Percentiles rank a stretch among this genome's conserved stretches.
These are phyloP conservation scores for Globisporangium nagaii DNA, from an alignment of 352 stramenopile species.

Conservation along the genomic window DNA sequence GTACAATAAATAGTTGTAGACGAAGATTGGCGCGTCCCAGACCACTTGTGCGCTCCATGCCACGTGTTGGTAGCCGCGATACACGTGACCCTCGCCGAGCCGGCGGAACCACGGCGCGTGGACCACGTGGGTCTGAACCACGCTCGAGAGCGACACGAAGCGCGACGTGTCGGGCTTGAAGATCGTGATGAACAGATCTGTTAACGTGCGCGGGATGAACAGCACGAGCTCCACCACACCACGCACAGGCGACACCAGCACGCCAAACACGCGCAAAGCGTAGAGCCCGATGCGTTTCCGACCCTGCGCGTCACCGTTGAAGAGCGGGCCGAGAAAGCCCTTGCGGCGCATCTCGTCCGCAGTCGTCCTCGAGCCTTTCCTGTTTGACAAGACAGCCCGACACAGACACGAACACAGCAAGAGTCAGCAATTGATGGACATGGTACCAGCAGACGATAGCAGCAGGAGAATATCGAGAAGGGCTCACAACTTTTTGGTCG, in stretches of 20 bases:
- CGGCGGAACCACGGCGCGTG: slow-evolving; percentile 49
- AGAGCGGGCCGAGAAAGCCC: slow-evolving; percentile 59
- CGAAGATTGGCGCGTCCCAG: slow-evolving; percentile 65
- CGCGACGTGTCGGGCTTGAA: slow-evolving; percentile 29
- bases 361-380: slow-evolving; percentile 25
- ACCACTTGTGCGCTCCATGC: slow-evolving; percentile 48
- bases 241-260: slow-evolving; percentile 52
- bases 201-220: slow-evolving; percentile 43
- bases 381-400: slow-evolving; percentile 6
- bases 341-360: slow-evolving; percentile 49
- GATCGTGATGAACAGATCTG: slow-evolving; percentile 30
- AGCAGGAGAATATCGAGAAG: too few relatives aligned
- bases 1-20: slow-evolving; percentile 76
- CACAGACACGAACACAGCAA: neutral
- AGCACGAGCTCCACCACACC: slow-evolving; percentile 40
- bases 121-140: slow-evolving; percentile 5
- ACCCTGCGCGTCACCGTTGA: slow-evolving; percentile 44
- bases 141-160: slow-evolving; percentile 18
- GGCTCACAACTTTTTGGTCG: slow-evolving; percentile 48
- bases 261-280: slow-evolving; percentile 42
- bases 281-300: slow-evolving; percentile 57
- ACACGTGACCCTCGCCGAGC: slow-evolving; percentile 48
- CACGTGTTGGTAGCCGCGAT: slow-evolving; percentile 32
- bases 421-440: neutral
- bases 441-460: too few relatives aligned